Base-by-base conservation (phyloP, 2,329 filamentous ascomycete genomes). In the Tolypocladium pustulatum region DNA sequence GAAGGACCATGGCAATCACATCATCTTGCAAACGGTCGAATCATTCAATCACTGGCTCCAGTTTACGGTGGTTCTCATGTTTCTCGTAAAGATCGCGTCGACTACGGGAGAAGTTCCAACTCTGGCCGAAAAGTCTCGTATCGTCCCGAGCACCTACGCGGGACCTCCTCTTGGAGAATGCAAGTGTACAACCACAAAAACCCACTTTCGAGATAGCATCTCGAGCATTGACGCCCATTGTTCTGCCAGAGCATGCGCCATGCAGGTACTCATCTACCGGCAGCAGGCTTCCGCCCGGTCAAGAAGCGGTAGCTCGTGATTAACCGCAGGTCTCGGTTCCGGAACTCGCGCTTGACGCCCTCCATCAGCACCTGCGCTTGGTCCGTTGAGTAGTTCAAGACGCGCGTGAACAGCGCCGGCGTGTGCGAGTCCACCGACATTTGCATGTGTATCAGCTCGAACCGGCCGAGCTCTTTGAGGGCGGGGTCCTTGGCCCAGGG, bases 361-460 rank as follows among this genome's bases (percentile, higher is more conserved):
- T 71, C 71, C 61, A 78, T 75, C 53, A 81, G 63, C 1, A 72
- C 65, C 59, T 71, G 64, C 0, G 74, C 73, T 27, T 75, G 72
- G 46, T 78, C 75, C 12, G 75, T 66, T 0, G 73, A 65, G 58
- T 72, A 75, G 53, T 69, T 68, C 61, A 67, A 69, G 0, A 74
- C 72, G 1, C 74, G 67, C 0, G 73, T 72, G 60, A 76, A 73
- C 12, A 76, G 65, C 0, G 74, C 74, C 0, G 71, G 73, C 1
- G 72, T 74, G 57, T 76, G 72, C 13, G 73, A 75, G 53, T 73
- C 74, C 2, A 73, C 73, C 20, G 73, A 73, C 73, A 75, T 75
- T 57, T 75, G 72, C 73, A 75, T 75, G 52, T 76, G 72, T 0
- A 69, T 64, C 51, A 71, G 64, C 64, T 75, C 73, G 55, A 67